These are phyloP conservation scores for Ceratobasidium sp. DNA, from an alignment of 1,284 basidiomycete genomes.

Conservation along the genomic window DNA sequence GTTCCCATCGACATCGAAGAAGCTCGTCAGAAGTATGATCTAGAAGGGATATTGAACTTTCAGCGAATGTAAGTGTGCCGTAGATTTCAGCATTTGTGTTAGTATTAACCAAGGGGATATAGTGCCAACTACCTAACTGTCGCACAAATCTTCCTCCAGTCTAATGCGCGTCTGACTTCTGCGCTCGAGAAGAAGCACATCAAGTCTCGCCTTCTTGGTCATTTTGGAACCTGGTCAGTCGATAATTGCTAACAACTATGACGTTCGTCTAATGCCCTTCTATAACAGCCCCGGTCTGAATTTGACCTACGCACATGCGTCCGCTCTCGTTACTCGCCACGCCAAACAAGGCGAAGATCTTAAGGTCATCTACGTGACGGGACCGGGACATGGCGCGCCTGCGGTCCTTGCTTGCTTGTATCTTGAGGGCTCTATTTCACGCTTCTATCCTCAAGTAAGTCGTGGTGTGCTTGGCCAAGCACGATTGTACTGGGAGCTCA, in stretches of 20 bases:
- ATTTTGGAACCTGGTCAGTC: conserved; percentile 68
- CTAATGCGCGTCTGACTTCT: conserved; percentile 72
- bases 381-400: conserved; percentile 56
- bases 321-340: conserved; percentile 64
- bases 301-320: conserved; percentile 82
- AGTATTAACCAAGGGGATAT: background rate
- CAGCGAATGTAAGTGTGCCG: conserved; percentile 51
- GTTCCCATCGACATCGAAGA: conserved; percentile 48
- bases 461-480: too few species aligned
- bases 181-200: conserved; percentile 69
- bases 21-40: conserved; percentile 46
- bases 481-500: too few species aligned
- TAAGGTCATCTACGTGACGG: conserved; percentile 73
- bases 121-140: conserved; percentile 48
- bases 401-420: conserved; percentile 26
- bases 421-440: conserved; percentile 11
- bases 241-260: too few species aligned
- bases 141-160: conserved; percentile 76
- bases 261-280: conserved; percentile 41
- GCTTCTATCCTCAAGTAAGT: conserved; percentile 17
- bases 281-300: conserved; percentile 71
- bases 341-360: conserved; percentile 57
- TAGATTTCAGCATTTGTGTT: background rate
- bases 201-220: conserved; percentile 78
- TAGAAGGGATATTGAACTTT: conserved; percentile 52